Evolutionary conservation across 495 filamentous ascomycete species (phyloP), one percentile per base, ranked within the genome.

Genomic region (Lepidopterella palustris): DNA sequence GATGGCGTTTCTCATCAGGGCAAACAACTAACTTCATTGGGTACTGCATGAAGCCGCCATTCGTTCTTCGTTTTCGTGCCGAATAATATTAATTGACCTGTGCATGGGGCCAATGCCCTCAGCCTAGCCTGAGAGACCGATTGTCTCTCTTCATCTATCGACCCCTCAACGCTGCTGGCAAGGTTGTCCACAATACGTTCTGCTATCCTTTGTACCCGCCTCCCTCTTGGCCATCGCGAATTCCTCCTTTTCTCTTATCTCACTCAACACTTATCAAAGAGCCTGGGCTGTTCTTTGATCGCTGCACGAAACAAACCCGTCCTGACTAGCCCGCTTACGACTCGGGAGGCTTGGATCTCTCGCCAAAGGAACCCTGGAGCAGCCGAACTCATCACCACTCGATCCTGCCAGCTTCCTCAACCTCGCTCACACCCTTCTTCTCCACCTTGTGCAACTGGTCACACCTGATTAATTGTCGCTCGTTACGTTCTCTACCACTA

Each of bases 401-500:
- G 32, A 48, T 20, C 54, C 27, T 28, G 48, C 15, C 20, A 51
- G 21, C 35, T 35, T 29, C n/a, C 40, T 31, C 57, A 35, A 32
- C 55, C 59, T 45, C 61, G 29, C 31, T 48, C 35, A 25, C 47
- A 13, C 20, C 27, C 24, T 18, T 11, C 25, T 26, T 25, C 29
- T 23, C 27, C 56, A 18, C 29, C 27, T 57, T 57, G 59, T 57
- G 53, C 52, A 67, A 58, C 59, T 57, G 45, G 49, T 55, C 23
- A 21, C 25, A 58, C 42, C 5, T 21, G 18, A 20, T n/a, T 53
- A 26, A 61, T 40, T 56, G 64, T 70, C 67, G 55, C 62, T 70
- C 67, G 67, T 70, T 70, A 64, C 57, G 42, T 58, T 60, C 57
- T 57, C 23, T n/a, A 13, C n/a, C 40, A 31, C 24, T 45, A 29